Evolutionary conservation across 805 yeast species (phyloP).

Genomic region (Sporopachydermia quercuum): DNA sequence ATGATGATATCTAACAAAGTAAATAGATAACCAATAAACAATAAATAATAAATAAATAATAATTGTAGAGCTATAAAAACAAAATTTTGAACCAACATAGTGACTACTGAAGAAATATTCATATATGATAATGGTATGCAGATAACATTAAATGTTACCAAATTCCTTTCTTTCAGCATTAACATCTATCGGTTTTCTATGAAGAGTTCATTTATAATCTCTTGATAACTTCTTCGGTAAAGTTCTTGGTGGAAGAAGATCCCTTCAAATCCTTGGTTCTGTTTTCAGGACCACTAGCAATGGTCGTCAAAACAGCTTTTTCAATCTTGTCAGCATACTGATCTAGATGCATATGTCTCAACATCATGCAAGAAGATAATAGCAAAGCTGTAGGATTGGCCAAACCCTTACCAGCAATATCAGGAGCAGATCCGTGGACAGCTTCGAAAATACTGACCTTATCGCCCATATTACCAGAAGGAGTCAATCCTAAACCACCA

Average conservation of each 20-base stretch:
- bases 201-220: conserved; percentile 55
- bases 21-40: neutral
- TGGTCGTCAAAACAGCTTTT: conserved; percentile 69
- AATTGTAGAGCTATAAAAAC: too few species aligned
- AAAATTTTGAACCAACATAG: too few species aligned
- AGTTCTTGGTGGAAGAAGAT: conserved; percentile 72
- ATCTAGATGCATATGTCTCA: conserved; percentile 91
- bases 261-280: conserved; percentile 97
- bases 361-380: conserved; percentile 96
- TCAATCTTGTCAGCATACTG: conserved; percentile 75
- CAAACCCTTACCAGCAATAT: conserved; percentile 95
- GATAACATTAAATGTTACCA: too few species aligned
- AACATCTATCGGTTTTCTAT: too few species aligned
- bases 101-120: too few species aligned
- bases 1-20: neutral
- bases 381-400: conserved; percentile 98
- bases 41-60: too few species aligned
- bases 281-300: conserved; percentile 91
- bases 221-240: conserved; percentile 81
- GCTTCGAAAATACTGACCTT: conserved; percentile 97
- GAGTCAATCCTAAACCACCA: conserved; percentile 98
- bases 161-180: too few species aligned
- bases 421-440: conserved; percentile 99
- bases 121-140: too few species aligned
- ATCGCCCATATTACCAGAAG: conserved; percentile 99